Evolutionary conservation across 1,284 basidiomycete genomes (phyloP), one percentile per base, ranked within the genome.

Genomic region (Amylostereum areolatum): DNA sequence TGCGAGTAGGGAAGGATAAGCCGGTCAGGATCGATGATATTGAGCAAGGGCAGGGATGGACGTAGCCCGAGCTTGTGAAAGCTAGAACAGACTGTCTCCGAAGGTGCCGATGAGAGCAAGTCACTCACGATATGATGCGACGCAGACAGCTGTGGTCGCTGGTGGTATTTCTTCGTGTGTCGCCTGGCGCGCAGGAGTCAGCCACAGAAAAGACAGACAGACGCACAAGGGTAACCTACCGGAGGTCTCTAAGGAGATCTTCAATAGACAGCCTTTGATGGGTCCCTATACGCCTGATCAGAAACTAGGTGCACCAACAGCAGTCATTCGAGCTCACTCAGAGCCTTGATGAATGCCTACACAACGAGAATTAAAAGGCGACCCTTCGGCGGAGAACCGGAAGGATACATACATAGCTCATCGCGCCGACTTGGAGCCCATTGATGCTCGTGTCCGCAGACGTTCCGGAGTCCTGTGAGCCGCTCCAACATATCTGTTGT

Each of bases 391-490:
- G n/a, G n/a, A 33, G 18, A 45, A 8, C 5, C 11, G 24, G 36
- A 4, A 29, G 34, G 34, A 11, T 9, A 71, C 78, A 43, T 57
- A 85, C 83, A 57, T 74, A 82, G 63, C 81, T 86, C 92, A 94
- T 94, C 2, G 92, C 92, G 41, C 94, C 94, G 3, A 90, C 92
- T 5, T 87, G 91, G 47, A 77, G 72, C 2, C 91, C 92, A 3
- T 80, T 81, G 64, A 92, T 89, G 44, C 75, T 71, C 1, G 92
- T 86, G 63, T 97, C 94, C 11, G 93, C 92, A 58, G 88, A 89
- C 4, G 93, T 97, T 66, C 96, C 93, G 10, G 82, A 80, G 63
- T 97, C 94, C 61, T 92, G 93, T 68, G 93, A 96, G 5, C 93
- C 94, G 58, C 87, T 89, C 82, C 85, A 94, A 10, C 82, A 85